These are phyloP conservation scores for Brassica cretica DNA, from an alignment of 345 rosid species.

Conservation along the genomic window DNA sequence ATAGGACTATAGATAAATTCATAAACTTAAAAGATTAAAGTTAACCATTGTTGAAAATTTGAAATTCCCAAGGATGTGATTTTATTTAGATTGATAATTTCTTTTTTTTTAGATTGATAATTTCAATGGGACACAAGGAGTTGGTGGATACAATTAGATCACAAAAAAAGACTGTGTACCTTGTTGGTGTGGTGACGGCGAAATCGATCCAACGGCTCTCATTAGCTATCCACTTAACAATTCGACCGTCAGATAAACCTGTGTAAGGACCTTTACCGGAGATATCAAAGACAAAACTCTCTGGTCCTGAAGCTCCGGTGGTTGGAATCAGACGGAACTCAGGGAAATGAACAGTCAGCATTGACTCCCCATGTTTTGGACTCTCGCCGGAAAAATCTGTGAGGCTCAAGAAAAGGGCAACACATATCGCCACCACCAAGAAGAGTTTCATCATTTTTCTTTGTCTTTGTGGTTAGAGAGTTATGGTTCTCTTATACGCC, in stretches of 20 bases:
- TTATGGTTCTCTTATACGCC: neutral
- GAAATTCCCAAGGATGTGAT: neutral
- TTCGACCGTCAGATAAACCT: constrained; percentile 66
- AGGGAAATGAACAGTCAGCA: constrained; percentile 22
- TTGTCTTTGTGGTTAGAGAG: constrained; percentile 15
- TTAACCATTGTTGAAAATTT: neutral
- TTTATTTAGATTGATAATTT: constrained; percentile 1
- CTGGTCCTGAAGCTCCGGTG: constrained; percentile 56
- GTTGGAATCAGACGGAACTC: constrained; percentile 30
- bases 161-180: constrained; percentile 37
- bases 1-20: neutral
- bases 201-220: constrained; percentile 60
- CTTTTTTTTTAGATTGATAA: neutral
- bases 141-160: constrained; percentile 26
- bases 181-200: constrained; percentile 55
- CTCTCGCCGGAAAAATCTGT: constrained; percentile 9
- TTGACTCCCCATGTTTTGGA: constrained; percentile 29
- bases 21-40: neutral
- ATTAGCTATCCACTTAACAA: constrained; percentile 58
- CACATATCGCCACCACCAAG: constrained; percentile 22
- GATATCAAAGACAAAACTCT: constrained; percentile 59
- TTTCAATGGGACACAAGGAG: constrained; percentile 15
- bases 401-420: constrained; percentile 11
- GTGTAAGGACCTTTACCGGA: constrained; percentile 63
- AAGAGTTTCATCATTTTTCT: constrained; percentile 16